A percentile compares a stretch with the other conserved stretches of the same genome.
phyloP scores from a whole-genome alignment of 179 eudicot genomes.

The Beta lomatogona region DNA sequence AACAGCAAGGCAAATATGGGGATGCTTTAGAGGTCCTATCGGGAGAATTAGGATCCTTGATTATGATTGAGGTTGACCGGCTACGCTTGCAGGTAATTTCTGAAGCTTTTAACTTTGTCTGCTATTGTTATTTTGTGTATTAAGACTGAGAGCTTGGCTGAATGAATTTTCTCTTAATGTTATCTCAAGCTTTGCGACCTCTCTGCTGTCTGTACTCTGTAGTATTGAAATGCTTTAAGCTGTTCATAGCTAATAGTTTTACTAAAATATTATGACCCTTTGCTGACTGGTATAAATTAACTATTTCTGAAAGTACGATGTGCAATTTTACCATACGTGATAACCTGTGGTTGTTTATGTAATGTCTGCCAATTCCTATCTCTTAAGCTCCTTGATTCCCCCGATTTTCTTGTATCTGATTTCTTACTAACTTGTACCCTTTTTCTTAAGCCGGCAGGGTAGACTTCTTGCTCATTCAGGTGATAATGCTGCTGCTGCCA shows the following conservation, averaged over 20 bases:
- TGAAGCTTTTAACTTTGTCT: slow-evolving; percentile 22
- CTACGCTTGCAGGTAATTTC: slow-evolving; percentile 80
- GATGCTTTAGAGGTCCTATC: slow-evolving; percentile 87
- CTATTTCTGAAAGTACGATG: background rate
- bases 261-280: background rate
- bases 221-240: background rate
- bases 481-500: slow-evolving; percentile 78
- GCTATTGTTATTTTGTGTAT: background rate
- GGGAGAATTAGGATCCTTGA: slow-evolving; percentile 78
- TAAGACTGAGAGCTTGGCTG: background rate
- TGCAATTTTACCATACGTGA: background rate
- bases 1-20: slow-evolving; percentile 75
- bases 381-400: background rate
- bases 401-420: slow-evolving; percentile 5
- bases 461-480: slow-evolving; percentile 95
- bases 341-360: background rate
- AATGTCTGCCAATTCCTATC: background rate
- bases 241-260: background rate
- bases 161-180: background rate
- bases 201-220: background rate
- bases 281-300: background rate
- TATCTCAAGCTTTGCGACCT: background rate
- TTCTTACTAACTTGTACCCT: slow-evolving; percentile 55
- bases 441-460: slow-evolving; percentile 98
- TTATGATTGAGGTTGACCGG: slow-evolving; percentile 80